These are phyloP conservation scores for Penicillium herquei DNA, from an alignment of 495 filamentous ascomycete genomes.

Conservation along the genomic window DNA sequence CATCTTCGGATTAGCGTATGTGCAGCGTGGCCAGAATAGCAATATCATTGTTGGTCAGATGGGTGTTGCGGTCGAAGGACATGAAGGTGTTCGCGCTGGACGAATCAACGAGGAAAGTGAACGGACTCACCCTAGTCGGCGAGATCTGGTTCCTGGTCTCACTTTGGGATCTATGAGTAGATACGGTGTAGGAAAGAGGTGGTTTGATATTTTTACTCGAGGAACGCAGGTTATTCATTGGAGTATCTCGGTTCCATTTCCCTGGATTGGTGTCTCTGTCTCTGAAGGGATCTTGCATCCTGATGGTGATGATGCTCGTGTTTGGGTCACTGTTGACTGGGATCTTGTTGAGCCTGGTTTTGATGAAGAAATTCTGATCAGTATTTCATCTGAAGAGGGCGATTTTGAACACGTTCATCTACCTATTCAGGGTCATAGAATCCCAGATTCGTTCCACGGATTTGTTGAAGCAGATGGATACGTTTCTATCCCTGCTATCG, in stretches of 20 bases:
- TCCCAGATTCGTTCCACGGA: conserved; percentile 56
- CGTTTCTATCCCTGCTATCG: conserved; percentile 30
- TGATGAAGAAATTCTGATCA: conserved; percentile 25
- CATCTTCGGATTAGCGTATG: conserved; percentile 22
- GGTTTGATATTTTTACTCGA: conserved; percentile 66
- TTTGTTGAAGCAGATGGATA: conserved; percentile 64
- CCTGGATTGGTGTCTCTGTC: conserved; percentile 59
- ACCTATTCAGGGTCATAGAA: conserved; percentile 52
- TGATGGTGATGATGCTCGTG: conserved; percentile 45
- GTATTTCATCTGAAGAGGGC: conserved; percentile 50
- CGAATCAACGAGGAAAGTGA: conserved; percentile 48
- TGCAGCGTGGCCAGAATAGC: conserved; percentile 27
- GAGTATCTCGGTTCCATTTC: conserved; percentile 46
- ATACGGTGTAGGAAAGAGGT: conserved; percentile 58
- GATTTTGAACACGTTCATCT: conserved; percentile 55
- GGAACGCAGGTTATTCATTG: conserved; percentile 59
- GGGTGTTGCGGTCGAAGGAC: conserved; percentile 62
- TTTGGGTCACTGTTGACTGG: conserved; percentile 44
- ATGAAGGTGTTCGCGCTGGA: conserved; percentile 41
- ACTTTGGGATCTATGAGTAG: conserved; percentile 57
- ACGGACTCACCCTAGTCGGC: conserved; percentile 57
- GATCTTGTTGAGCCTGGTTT: conserved; percentile 28
- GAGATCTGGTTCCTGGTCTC: conserved; percentile 45
- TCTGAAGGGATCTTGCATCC: conserved; percentile 51
- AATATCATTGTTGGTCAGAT: conserved; percentile 49